Conservation (phyloP, 2,329 filamentous ascomycete genomes). For the Cercospora berteroae region DNA sequence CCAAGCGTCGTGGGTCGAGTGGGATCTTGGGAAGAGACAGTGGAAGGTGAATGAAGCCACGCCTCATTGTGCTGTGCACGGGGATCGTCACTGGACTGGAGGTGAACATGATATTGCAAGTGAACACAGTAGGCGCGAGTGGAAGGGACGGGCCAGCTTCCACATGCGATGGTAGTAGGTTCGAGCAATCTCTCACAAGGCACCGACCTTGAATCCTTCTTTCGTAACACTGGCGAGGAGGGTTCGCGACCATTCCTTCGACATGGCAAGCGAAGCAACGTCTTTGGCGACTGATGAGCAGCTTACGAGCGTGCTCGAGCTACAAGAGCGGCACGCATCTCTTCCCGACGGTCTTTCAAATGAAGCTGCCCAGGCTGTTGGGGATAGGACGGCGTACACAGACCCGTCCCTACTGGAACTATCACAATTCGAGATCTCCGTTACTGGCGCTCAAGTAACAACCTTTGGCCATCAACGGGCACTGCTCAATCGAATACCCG, state of each 20-base stretch:
- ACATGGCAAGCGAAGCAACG: background rate
- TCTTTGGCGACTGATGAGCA: background rate
- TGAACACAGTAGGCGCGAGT: background rate
- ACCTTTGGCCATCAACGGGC: slow-evolving; percentile 30
- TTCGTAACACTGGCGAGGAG: background rate
- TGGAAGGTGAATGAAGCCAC: background rate
- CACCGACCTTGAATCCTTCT: background rate
- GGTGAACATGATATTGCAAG: background rate
- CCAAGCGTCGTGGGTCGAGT: background rate
- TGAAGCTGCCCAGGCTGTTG: background rate
- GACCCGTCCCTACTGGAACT: background rate
- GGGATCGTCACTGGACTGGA: background rate
- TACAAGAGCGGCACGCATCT: background rate
- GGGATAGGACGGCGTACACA: background rate
- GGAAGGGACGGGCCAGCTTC: background rate
- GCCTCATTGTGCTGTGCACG: background rate
- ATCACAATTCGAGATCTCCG: background rate
- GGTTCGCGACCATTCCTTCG: background rate
- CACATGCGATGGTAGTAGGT: background rate
- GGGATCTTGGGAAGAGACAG: background rate
- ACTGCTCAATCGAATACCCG: slow-evolving; percentile 36
- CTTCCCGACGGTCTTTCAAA: background rate
- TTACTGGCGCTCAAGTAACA: background rate
- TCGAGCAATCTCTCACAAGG: background rate
- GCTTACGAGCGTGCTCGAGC: background rate